Conservation (phyloP, 2,329 filamentous ascomycete genomes). For the Aspergillus vadensis region DNA sequence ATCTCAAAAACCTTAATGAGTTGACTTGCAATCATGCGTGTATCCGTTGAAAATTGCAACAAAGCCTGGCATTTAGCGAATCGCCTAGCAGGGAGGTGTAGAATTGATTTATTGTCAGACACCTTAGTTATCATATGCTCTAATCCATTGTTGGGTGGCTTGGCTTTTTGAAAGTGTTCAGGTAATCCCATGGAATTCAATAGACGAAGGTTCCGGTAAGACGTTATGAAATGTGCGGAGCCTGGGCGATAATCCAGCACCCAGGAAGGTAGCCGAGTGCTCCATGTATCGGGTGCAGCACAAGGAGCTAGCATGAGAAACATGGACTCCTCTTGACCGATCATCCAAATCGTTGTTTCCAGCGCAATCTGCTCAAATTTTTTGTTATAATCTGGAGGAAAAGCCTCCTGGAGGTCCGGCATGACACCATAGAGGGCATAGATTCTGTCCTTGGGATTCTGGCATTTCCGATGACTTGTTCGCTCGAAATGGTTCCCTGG, state of each 20-base stretch:
- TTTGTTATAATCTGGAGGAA: background rate
- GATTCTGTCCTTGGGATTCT: background rate
- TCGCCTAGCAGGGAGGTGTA: background rate
- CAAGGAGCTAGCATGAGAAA: background rate
- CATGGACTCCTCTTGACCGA: rapidly evolving
- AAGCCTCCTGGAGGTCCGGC: background rate
- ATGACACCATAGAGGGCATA: background rate
- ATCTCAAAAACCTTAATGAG: background rate
- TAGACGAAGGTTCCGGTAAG: background rate
- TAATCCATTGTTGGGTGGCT: too few species aligned
- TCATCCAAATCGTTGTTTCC: background rate
- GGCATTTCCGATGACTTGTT: background rate
- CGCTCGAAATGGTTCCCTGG: too few species aligned
- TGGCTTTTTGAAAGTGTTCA: too few species aligned
- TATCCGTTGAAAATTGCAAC: background rate
- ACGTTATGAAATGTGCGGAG: background rate
- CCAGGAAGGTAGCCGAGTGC: background rate
- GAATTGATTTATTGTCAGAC: background rate
- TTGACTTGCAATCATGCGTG: background rate
- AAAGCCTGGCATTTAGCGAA: background rate
- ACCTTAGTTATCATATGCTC: background rate
- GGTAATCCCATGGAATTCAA: too few species aligned
- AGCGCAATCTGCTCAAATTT: background rate
- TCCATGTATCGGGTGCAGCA: too few species aligned
- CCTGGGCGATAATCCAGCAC: background rate